Evolutionary conservation across 2,329 filamentous ascomycete species (phyloP).

Genomic region (Fusarium nisikadoi): DNA sequence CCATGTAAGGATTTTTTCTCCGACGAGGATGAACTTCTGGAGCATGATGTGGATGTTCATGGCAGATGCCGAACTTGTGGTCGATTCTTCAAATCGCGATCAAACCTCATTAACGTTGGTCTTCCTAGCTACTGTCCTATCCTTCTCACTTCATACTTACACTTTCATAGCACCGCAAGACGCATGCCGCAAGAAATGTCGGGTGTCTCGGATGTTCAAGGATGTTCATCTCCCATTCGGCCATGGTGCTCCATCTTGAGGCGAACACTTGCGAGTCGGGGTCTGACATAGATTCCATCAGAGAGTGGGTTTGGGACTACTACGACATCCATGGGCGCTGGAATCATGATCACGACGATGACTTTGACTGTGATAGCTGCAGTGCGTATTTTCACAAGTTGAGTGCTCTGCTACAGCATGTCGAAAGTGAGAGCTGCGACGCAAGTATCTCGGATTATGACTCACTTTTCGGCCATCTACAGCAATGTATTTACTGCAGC

Average conservation of each 20-base stretch:
- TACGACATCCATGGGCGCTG: slow-evolving; percentile 23
- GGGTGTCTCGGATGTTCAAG: slow-evolving; percentile 34
- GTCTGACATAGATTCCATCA: slow-evolving; percentile 2
- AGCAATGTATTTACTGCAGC: accelerated
- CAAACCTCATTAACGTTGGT: slow-evolving; percentile 29
- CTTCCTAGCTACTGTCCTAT: accelerated
- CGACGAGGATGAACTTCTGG: not conserved
- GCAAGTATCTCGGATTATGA: not conserved
- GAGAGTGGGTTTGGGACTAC: slow-evolving; percentile 1
- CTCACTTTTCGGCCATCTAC: accelerated
- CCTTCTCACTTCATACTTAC: not conserved
- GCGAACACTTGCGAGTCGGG: slow-evolving; percentile 30
- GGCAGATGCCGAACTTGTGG: slow-evolving; percentile 28
- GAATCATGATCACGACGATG: slow-evolving; percentile 11
- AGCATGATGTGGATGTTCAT: slow-evolving; percentile 25
- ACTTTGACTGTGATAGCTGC: slow-evolving; percentile 36
- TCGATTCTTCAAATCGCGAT: slow-evolving; percentile 1
- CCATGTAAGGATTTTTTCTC: not conserved
- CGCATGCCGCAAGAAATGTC: slow-evolving; percentile 13
- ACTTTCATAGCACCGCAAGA: slow-evolving; percentile 22
- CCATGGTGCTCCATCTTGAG: slow-evolving; percentile 44
- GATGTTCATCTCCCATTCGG: slow-evolving; percentile 31
- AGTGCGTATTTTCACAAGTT: slow-evolving; percentile 2
- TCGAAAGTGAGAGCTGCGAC: slow-evolving; percentile 36
- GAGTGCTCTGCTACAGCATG: slow-evolving; percentile 41